Base-by-base conservation (phyloP, 495 filamentous ascomycete species). In the Aspergillus bridgeri region DNA sequence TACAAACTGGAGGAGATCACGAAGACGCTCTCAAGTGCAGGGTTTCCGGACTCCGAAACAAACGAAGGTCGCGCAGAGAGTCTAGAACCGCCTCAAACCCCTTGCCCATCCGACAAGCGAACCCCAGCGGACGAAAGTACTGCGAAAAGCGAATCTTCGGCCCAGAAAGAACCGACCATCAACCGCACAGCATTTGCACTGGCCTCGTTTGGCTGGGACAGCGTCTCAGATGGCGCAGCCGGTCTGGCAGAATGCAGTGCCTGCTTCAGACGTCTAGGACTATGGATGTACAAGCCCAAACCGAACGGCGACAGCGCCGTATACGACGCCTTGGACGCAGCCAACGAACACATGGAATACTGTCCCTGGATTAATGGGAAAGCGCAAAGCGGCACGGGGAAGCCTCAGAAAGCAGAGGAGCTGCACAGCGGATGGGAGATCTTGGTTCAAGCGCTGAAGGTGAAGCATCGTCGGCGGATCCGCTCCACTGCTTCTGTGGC, bases 261-360 rank as follows among this genome's bases (percentile, higher is more conserved):
- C 42, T 98, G 94, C 66, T 91, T 96, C 64, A 85, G 92, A 58
- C 85, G 91, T 6, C 78, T 98, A 1, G 94, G 95, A 0, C 81
- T 98, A 6, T 98, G 94, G 94, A 86, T 98, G 74, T 98, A 96
- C 75, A 89, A 86, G 46, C 74, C 77, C 6, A 75, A 79, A 53
- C 71, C 80, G 19, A 71, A 84, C 3, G 80, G 78, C 17, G 82
- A 82, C 22, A 75, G 81, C 6, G 75, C 82, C 8, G 81, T 90
- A 69, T 81, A 81, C 56, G 80, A 68, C 13, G 61, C 83, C 29
- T 75, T 93, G n/a, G 83, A 91, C 62, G 83, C 83, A 3, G 65
- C 85, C 7, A 72, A 75, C 17, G 87, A 90, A 64, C 89, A 93
- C 65, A 81, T 90, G 66, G 87, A 89, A 58, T 92, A 90, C 67